A percentile compares a stretch with the other conserved stretches of the same genome.
Evolutionary conservation across 257 asterid species (phyloP).

Genomic region (Przewalskia tangutica): DNA sequence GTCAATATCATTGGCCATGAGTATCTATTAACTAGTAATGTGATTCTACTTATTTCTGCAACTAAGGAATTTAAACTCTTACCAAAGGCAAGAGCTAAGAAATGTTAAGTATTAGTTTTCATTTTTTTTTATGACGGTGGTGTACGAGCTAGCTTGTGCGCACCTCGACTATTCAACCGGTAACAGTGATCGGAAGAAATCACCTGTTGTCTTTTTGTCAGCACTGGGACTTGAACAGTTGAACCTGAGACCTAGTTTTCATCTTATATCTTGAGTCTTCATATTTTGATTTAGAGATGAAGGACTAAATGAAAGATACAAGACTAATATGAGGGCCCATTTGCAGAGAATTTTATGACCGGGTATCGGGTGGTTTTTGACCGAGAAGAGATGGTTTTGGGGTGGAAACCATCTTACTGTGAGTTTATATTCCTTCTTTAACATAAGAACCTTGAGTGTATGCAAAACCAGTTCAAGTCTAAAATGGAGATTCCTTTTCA

Average conservation of each 20-base stretch:
- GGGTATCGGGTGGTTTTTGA: conserved; percentile 70
- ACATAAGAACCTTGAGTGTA: neutral
- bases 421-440: conserved; percentile 17
- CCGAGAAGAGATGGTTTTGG: conserved; percentile 76
- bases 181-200: neutral
- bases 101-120: neutral
- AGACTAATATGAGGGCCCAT: neutral
- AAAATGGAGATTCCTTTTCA: neutral
- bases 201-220: neutral
- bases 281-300: neutral
- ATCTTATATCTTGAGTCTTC: neutral
- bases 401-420: conserved; percentile 77
- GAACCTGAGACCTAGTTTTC: neutral
- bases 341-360: conserved; percentile 77
- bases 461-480: neutral
- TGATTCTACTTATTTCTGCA: neutral
- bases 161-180: neutral
- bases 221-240: neutral
- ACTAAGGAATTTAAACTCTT: neutral
- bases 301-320: neutral
- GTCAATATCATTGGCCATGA: conserved; percentile 90
- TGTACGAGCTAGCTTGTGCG: neutral
- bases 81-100: neutral
- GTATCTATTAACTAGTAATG: conserved; percentile 14
- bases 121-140: neutral